Conservation (phyloP, 495 filamentous ascomycete genomes). For the Annulohypoxylon maeteangense region DNA sequence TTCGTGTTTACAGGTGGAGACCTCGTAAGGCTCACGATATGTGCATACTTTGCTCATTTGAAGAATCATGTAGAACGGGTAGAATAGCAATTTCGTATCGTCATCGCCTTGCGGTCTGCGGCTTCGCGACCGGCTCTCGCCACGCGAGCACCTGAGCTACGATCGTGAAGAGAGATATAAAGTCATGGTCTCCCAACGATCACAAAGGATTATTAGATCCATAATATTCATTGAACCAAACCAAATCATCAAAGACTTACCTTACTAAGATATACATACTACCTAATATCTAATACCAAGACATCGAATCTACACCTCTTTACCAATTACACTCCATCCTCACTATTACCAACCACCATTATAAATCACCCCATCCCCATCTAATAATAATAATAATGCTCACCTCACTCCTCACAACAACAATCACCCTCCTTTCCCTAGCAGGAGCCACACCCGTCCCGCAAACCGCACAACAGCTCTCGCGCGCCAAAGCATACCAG, state of each 20-base stretch:
- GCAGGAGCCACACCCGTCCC: slow-evolving; percentile 20
- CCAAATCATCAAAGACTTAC: background rate
- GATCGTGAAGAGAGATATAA: slow-evolving; percentile 16
- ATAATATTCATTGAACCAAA: background rate
- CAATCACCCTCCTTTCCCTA: slow-evolving; percentile 22
- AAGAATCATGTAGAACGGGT: background rate
- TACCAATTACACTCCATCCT: background rate
- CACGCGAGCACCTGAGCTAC: background rate
- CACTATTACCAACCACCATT: background rate
- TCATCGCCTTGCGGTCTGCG: background rate
- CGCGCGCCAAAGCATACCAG: slow-evolving; percentile 26
- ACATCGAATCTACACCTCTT: background rate
- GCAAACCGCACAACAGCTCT: slow-evolving; percentile 4
- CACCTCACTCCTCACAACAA: slow-evolving; percentile 22
- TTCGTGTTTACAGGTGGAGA: slow-evolving; percentile 23
- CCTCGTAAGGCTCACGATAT: slow-evolving; percentile 26
- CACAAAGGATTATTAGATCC: background rate
- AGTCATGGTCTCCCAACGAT: background rate
- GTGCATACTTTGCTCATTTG: background rate
- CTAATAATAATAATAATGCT: slow-evolving; percentile 22
- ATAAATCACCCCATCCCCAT: slow-evolving; percentile 4
- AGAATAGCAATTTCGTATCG: background rate
- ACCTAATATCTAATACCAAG: slow-evolving; percentile 7
- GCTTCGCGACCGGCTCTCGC: background rate
- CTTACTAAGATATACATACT: slow-evolving; percentile 9